Evolutionary conservation across 2,329 filamentous ascomycete species (phyloP).

Genomic region (Aspergillus sp.): DNA sequence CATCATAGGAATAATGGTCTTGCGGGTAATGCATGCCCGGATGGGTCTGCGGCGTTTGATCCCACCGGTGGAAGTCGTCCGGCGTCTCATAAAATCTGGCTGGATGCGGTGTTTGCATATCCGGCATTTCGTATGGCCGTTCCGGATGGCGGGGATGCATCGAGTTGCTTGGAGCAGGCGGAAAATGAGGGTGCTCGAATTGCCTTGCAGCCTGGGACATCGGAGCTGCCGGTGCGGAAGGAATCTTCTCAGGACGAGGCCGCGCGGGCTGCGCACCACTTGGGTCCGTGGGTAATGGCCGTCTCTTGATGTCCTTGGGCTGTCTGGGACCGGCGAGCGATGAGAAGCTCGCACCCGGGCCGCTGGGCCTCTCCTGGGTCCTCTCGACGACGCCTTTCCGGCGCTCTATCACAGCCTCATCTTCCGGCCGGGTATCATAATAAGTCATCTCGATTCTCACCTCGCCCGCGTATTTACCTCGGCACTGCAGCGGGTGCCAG

Average conservation of each 20-base stretch:
- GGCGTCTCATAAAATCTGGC: no score
- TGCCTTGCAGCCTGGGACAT: slow-evolving; percentile 18
- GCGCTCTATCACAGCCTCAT: slow-evolving; percentile 54
- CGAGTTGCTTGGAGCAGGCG: no score
- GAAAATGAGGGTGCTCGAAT: no score
- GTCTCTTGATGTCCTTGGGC: slow-evolving; percentile 62
- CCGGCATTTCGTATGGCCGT: no score
- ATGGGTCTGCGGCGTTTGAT: no score
- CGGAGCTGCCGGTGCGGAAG: slow-evolving; percentile 27
- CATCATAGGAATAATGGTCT: no score
- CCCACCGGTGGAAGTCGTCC: no score
- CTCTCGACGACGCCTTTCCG: slow-evolving; percentile 37
- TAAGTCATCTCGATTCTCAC: slow-evolving; percentile 92
- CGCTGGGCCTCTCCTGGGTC: slow-evolving; percentile 20
- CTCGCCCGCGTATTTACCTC: slow-evolving; percentile 91
- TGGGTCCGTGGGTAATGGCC: slow-evolving; percentile 74
- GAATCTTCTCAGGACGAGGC: slow-evolving; percentile 31
- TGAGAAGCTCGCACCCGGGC: slow-evolving; percentile 15
- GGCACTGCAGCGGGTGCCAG: slow-evolving; percentile 82
- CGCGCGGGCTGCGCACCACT: slow-evolving; percentile 42
- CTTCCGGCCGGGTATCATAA: slow-evolving; percentile 83
- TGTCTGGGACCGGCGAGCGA: slow-evolving; percentile 40
- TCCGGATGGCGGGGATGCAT: no score
- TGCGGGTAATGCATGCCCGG: no score
- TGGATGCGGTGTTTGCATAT: no score